Conservation (phyloP, 2,329 filamentous ascomycete genomes). For the Penicillium sp. region DNA sequence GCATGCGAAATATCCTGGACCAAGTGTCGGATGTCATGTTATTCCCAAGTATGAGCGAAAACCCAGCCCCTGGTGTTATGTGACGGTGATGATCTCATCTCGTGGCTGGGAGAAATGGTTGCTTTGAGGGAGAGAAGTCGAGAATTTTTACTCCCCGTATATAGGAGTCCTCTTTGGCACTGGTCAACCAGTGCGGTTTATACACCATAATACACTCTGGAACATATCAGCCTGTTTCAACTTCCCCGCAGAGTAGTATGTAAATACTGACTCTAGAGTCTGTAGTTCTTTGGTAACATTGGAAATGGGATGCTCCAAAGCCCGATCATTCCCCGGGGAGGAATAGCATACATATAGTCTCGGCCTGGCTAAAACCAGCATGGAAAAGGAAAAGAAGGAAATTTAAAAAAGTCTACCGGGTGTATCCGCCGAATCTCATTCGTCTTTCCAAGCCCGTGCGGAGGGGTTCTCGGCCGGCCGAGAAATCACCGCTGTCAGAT, state of each 20-base stretch:
- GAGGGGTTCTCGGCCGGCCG: slow-evolving; percentile 16
- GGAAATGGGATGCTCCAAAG: no score
- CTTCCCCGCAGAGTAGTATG: no score
- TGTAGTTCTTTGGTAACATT: neutral
- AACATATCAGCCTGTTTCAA: neutral
- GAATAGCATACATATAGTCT: neutral
- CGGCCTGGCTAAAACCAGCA: neutral
- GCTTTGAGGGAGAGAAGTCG: neutral
- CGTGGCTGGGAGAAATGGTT: no score
- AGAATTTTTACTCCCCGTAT: slow-evolving; percentile 1
- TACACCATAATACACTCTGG: neutral
- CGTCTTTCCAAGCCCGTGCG: neutral
- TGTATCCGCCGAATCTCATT: neutral
- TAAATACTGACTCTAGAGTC: neutral
- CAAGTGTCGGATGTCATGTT: slow-evolving; percentile 36
- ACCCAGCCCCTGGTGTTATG: slow-evolving; percentile 4
- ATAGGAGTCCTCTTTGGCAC: slow-evolving; percentile 1
- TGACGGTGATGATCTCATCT: neutral
- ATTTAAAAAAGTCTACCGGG: neutral
- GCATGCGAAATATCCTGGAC: slow-evolving; percentile 32
- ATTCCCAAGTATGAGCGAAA: slow-evolving; percentile 30
- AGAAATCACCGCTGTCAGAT: slow-evolving; percentile 17
- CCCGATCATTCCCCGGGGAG: neutral
- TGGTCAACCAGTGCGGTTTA: neutral
- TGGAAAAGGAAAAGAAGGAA: no score